Evolutionary conservation across 129 eudicot genomes (phyloP).

Genomic region (Cynara cardunculus): DNA sequence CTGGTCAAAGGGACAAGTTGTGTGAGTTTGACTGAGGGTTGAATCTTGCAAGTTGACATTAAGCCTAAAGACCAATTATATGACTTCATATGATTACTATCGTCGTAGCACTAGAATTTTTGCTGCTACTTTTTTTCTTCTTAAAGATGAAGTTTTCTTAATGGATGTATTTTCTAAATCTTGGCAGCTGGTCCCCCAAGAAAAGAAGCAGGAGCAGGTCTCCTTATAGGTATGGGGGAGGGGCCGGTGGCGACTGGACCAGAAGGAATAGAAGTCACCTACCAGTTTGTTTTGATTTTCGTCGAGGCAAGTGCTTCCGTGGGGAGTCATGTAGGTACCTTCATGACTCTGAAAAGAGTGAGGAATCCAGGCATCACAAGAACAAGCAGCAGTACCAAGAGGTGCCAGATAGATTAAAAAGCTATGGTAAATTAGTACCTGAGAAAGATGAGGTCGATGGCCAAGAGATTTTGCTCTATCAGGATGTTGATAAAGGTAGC

Average conservation of each 20-base stretch:
- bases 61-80: neutral
- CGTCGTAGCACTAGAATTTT: neutral
- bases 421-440: slow-evolving; percentile 18
- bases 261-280: slow-evolving; percentile 45
- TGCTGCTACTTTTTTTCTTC: neutral
- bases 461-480: slow-evolving; percentile 20
- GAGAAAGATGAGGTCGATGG: slow-evolving; percentile 25
- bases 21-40: neutral
- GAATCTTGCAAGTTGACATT: neutral
- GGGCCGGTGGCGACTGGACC: slow-evolving; percentile 37
- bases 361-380: slow-evolving; percentile 35
- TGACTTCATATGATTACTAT: neutral
- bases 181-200: slow-evolving; percentile 75
- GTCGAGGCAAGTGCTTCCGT: slow-evolving; percentile 62
- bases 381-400: slow-evolving; percentile 40
- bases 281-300: slow-evolving; percentile 58
- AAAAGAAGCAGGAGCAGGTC: slow-evolving; percentile 84
- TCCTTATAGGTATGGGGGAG: slow-evolving; percentile 45
- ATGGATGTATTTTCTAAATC: neutral
- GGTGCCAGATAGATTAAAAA: slow-evolving; percentile 24
- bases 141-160: neutral
- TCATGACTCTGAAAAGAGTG: slow-evolving; percentile 43
- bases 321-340: slow-evolving; percentile 67
- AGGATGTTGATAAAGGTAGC: slow-evolving; percentile 25
- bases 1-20: neutral